Conservation (phyloP, 257 asterid genomes). For the Galeopsis tetrahit region DNA sequence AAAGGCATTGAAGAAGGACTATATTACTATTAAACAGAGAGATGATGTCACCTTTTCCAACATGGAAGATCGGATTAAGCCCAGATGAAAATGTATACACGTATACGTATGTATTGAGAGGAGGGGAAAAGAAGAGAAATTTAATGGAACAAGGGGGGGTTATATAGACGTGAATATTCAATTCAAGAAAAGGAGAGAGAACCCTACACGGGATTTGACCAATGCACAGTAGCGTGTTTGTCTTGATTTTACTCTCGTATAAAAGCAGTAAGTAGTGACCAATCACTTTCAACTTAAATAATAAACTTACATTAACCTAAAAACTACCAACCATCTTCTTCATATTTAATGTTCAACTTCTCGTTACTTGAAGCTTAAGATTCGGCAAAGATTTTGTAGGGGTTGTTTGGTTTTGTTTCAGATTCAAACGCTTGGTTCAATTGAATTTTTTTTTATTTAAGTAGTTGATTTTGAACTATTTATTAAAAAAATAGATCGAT, state of each 20-base stretch:
- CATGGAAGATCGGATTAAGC: slow-evolving; percentile 23
- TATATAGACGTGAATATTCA: slow-evolving; percentile 32
- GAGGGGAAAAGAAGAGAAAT: slow-evolving; percentile 5
- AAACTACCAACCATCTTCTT: background rate
- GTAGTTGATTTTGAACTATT: too few relatives aligned
- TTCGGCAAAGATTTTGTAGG: background rate
- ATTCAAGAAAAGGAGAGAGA: slow-evolving; percentile 3
- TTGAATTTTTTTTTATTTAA: too few relatives aligned
- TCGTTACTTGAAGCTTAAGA: background rate
- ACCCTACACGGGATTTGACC: slow-evolving; percentile 43
- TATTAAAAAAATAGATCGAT: too few relatives aligned
- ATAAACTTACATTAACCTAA: background rate
- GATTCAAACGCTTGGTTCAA: too few relatives aligned
- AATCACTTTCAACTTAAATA: background rate
- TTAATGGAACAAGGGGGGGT: background rate
- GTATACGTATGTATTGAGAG: slow-evolving; percentile 11
- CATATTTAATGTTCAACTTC: too few relatives aligned
- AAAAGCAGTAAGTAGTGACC: background rate
- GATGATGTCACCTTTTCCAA: slow-evolving; percentile 47
- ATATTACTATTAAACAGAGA: slow-evolving; percentile 29
- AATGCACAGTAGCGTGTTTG: slow-evolving; percentile 1
- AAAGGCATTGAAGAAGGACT: slow-evolving; percentile 40
- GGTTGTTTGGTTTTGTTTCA: too few relatives aligned
- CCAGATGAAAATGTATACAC: slow-evolving; percentile 1
- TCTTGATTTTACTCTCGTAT: too few relatives aligned